Conservation (phyloP, 257 asterid genomes). For the Forsythia viridissima region DNA sequence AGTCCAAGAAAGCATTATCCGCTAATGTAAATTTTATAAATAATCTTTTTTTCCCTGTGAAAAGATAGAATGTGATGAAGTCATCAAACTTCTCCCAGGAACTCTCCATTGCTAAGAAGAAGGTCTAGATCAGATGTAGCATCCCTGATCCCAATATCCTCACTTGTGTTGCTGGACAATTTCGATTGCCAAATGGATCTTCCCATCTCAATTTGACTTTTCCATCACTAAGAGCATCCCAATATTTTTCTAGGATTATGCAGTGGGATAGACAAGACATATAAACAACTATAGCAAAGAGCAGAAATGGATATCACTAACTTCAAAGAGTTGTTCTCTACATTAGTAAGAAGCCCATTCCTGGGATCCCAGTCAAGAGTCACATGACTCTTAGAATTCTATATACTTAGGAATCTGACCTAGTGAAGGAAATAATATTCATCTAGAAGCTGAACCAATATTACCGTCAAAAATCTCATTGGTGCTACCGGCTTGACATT, state of each 20-base stretch:
- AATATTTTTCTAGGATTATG: not conserved
- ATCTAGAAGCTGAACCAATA: constrained; percentile 19
- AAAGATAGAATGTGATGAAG: constrained; percentile 11
- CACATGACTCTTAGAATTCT: not conserved
- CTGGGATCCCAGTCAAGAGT: not conserved
- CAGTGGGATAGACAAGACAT: not conserved
- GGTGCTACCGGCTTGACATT: constrained; percentile 95
- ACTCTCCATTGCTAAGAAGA: constrained; percentile 12
- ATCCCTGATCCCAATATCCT: not conserved
- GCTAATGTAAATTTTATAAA: constrained; percentile 1
- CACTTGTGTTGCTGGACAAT: not conserved
- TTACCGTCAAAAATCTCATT: constrained; percentile 88
- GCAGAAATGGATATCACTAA: not conserved
- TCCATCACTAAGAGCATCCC: not conserved
- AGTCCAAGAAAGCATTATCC: not conserved
- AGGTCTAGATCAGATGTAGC: not conserved
- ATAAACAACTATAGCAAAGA: constrained; percentile 3
- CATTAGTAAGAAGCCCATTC: not conserved
- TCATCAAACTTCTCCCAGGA: constrained; percentile 11
- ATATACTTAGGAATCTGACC: constrained; percentile 17
- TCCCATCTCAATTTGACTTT: not conserved
- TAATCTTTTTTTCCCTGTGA: not conserved
- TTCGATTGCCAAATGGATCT: not conserved
- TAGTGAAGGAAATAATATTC: not conserved
- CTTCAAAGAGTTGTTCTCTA: not conserved